Evolutionary conservation across 495 filamentous ascomycete genomes (phyloP), one percentile per base, ranked within the genome.

Genomic region (Cryomyces antarcticus): DNA sequence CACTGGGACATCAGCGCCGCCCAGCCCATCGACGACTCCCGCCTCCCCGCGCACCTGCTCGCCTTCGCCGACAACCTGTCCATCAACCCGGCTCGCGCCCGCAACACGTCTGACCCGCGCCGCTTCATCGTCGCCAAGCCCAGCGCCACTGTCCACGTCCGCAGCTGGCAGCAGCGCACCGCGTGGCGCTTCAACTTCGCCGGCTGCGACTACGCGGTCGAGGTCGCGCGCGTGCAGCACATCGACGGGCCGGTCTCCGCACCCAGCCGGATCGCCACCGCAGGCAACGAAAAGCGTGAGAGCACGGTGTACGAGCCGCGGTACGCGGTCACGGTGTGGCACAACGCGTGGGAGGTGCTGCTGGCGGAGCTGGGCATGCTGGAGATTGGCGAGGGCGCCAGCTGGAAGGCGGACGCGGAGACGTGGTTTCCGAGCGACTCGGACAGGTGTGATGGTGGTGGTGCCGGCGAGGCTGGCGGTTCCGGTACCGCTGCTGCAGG

Each of bases 251-350:
- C 34, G 31, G 10, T 12, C 6, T 11, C 5, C 30, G 0, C 3
- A 30, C 35, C n/a, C 3, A 12, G 27, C 29, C 30, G 27, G 11
- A 17, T 7, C 10, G 7, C 13, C 11, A 27, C 41, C 4, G 6
- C 17, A 9, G 17, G 17, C 4, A 36, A 10, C 4, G 10, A 17
- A 6, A 24, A 2, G 17, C 17, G 17, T 2, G 5, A 37, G 12
- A 39, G 17, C 28, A 28, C 24, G 12, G 3, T 47, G 4, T 37
- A 46, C 31, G 50, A 55, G 38, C 50, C 52, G 28, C 49, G 50
- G 17, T 55, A 50, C 50, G 47, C 38, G 31, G n/a, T 55, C 4
- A 42, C 30, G n/a, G 38, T 55, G 1, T 48, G 27, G 29, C 42
- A 48, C 28, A 36, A 41, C 2, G 44, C 37, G 12, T 55, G 52